Conservation (phyloP, 2,329 filamentous ascomycete genomes). For the Aspergillus fructus region DNA sequence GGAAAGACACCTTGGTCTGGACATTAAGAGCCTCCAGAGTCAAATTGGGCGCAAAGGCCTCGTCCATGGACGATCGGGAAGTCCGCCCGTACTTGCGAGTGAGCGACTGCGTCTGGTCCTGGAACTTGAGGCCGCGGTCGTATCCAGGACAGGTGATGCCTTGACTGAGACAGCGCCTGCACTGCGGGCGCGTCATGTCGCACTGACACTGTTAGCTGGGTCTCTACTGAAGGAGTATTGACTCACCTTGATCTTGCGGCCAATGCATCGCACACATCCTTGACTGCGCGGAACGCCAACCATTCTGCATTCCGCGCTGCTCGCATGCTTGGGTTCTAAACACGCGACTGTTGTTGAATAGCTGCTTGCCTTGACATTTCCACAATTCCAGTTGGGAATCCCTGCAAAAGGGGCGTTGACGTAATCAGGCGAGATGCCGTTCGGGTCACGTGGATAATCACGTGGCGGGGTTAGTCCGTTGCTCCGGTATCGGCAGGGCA, state of each 20-base stretch:
- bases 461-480: too few species aligned
- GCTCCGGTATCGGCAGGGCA: too few species aligned
- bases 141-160: background rate
- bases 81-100: background rate
- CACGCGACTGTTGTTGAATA: too few species aligned
- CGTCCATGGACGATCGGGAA: constrained; percentile 3
- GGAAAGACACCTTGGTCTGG: constrained; percentile 12
- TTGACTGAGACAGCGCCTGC: background rate
- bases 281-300: constrained; percentile 10
- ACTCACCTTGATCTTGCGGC: constrained; percentile 13
- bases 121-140: background rate
- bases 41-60: constrained; percentile 8
- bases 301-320: background rate
- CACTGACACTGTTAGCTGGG: background rate
- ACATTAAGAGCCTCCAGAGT: constrained; percentile 2
- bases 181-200: background rate
- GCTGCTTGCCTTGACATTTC: too few species aligned
- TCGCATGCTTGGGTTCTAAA: background rate
- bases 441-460: too few species aligned
- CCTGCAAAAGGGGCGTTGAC: too few species aligned
- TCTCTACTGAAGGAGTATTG: too few species aligned
- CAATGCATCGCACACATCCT: constrained; percentile 11
- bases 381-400: too few species aligned
- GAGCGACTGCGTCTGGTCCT: background rate
- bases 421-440: too few species aligned